A percentile compares a stretch with the other conserved stretches of the same genome.
phyloP scores from a whole-genome alignment of 163 green algal genomes.

The Picocystis sp. region DNA sequence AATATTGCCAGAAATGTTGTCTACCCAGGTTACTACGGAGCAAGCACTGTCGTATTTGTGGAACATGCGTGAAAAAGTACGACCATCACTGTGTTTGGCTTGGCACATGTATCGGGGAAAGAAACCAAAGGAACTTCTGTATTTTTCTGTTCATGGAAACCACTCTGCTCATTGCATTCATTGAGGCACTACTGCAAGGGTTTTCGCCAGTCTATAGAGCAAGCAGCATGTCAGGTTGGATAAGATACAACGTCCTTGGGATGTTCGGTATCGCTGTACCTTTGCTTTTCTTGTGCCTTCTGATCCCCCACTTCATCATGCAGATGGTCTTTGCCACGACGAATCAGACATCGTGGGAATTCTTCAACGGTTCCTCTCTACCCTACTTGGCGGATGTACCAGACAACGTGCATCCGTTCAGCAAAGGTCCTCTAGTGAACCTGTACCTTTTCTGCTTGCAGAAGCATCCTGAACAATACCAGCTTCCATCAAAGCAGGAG shows the following conservation, averaged over 20 bases:
- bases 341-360: not conserved
- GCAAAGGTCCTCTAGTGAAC: not conserved
- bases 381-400: conserved; percentile 18
- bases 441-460: too few relatives aligned
- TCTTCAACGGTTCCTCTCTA: conserved; percentile 1
- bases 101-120: conserved; percentile 32
- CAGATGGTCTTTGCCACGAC: too few relatives aligned
- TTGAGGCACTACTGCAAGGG: not conserved
- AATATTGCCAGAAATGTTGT: too few relatives aligned
- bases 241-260: too few relatives aligned
- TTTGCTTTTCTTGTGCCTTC: too few relatives aligned
- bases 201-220: not conserved
- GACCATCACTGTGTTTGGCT: conserved; percentile 50
- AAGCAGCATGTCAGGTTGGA: too few relatives aligned
- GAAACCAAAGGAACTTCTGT: conserved; percentile 21
- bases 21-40: conserved; percentile 11
- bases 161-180: not conserved
- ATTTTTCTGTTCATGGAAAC: conserved; percentile 3
- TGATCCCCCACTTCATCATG: too few relatives aligned
- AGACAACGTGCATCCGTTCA: conserved; percentile 12
- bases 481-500: too few relatives aligned
- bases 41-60: conserved; percentile 44
- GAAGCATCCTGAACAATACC: too few relatives aligned
- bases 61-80: conserved; percentile 30
- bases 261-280: too few relatives aligned